These are phyloP conservation scores for Vitis cinerea DNA, from an alignment of 164 flowering plant genomes.

Conservation along the genomic window DNA sequence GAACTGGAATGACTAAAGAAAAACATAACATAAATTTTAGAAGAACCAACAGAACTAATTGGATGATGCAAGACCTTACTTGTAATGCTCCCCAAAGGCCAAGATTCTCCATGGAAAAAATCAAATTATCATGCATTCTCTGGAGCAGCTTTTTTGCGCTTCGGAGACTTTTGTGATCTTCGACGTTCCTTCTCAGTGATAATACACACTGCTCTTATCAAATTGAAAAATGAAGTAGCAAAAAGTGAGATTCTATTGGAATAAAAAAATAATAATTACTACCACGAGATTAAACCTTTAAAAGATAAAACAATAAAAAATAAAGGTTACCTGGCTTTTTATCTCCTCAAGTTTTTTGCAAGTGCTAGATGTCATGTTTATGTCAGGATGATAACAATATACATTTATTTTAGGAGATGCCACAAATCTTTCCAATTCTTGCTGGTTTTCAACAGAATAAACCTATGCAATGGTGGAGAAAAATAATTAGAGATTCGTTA, in stretches of 20 bases:
- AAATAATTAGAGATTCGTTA: not conserved
- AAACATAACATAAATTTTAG: not conserved
- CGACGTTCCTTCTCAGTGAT: slow-evolving; percentile 28
- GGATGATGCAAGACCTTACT: slow-evolving; percentile 39
- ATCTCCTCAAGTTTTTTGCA: slow-evolving; percentile 53
- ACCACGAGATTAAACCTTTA: not conserved
- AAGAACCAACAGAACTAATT: not conserved
- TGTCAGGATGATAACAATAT: slow-evolving; percentile 49
- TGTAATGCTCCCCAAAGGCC: slow-evolving; percentile 77
- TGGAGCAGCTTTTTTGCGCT: slow-evolving; percentile 42
- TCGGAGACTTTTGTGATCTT: slow-evolving; percentile 33
- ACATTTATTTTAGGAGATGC: slow-evolving; percentile 60
- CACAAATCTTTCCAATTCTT: slow-evolving; percentile 67
- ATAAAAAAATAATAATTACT: not conserved
- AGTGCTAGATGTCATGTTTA: slow-evolving; percentile 22
- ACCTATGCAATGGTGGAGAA: slow-evolving; percentile 41
- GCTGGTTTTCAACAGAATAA: slow-evolving; percentile 62
- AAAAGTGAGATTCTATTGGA: slow-evolving; percentile 13
- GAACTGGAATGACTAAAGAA: not conserved
- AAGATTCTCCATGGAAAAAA: slow-evolving; percentile 65
- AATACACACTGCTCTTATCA: slow-evolving; percentile 49
- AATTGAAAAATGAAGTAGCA: slow-evolving; percentile 11
- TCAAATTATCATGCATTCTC: slow-evolving; percentile 60
- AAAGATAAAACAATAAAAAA: not conserved
- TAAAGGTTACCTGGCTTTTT: slow-evolving; percentile 51